Evolutionary conservation across 352 stramenopile species (phyloP).

Genomic region (Phytophthora idaei): DNA sequence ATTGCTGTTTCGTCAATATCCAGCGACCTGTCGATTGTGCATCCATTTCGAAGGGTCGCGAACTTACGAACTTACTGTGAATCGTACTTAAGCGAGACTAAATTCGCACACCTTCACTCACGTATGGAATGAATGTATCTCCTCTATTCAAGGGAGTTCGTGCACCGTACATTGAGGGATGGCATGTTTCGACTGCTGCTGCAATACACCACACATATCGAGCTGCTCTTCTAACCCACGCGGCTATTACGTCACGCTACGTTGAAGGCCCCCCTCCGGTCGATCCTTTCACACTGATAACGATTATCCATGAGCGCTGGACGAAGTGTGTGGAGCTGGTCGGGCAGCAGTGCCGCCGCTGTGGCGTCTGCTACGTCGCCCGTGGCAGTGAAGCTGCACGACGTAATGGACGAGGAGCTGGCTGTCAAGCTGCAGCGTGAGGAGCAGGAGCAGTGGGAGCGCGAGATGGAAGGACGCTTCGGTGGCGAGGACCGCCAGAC

Average conservation of each 20-base stretch:
- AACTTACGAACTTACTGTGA: neutral
- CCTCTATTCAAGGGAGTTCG: conserved; percentile 4
- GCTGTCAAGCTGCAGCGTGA: conserved; percentile 72
- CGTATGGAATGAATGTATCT: neutral
- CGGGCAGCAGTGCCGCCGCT: neutral
- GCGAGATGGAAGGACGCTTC: conserved; percentile 67
- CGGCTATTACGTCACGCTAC: conserved; percentile 20
- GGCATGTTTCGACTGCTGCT: conserved; percentile 3
- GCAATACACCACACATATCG: conserved; percentile 22
- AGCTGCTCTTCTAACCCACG: conserved; percentile 15
- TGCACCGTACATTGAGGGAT: conserved; percentile 5
- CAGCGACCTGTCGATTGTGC: conserved; percentile 6
- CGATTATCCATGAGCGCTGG: conserved; percentile 18
- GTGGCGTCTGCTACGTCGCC: conserved; percentile 29
- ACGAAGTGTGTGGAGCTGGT: conserved; percentile 13
- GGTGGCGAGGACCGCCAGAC: conserved; percentile 56
- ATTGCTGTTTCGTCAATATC: conserved; percentile 12
- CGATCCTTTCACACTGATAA: conserved; percentile 12
- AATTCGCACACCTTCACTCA: conserved; percentile 14
- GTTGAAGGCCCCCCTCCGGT: neutral
- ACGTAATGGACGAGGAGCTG: conserved; percentile 79
- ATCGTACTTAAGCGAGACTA: neutral
- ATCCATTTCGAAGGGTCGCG: neutral
- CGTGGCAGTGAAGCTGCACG: conserved; percentile 52
- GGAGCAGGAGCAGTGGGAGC: conserved; percentile 71